Evolutionary conservation across 1,284 basidiomycete genomes (phyloP), one percentile per base, ranked within the genome.

Genomic region (Sparassis latifolia): DNA sequence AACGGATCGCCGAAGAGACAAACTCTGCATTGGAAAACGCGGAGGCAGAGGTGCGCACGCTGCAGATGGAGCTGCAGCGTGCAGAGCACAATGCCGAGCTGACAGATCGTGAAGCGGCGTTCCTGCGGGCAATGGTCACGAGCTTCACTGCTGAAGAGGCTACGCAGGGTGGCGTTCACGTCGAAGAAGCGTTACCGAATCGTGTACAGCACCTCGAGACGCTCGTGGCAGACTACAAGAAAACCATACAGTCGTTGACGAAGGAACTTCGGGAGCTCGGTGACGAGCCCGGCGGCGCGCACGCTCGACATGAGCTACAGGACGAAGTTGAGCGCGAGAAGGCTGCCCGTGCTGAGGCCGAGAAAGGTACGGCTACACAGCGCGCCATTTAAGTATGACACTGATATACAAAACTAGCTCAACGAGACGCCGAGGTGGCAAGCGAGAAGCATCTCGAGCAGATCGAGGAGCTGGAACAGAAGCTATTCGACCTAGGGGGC

Each of bases 401-500:
- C 31, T 33, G 5, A 30, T 44, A 9, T 44, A 9, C 5, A 9
- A 4, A 27, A 30, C 3, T 50, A 83, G 79, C 71, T 12, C 69
- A 82, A 20, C 66, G 76, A 48, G 66, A 70, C 49, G 66, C 69
- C 0, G 66, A 69, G 33, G 56, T 60, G 0, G 69, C 65, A 39
- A 57, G 61, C 31, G 69, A 71, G 52, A 62, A 65, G 46, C 75
- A 78, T 35, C 67, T 72, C 29, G 72, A 68, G 59, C 78, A 70
- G 59, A 77, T 88, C 30, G 85, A 88, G 33, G 62, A 70, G 28
- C 70, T 90, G 43, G 86, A 86, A 54, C 82, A 86, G 58, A 77
- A 77, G 31, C 75, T 92, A 20, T 90, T 88, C 63, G 83, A 87
- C 48, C 74, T 93, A 0, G 73, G 77, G 20, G 84, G 83, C 2